Evolutionary conservation across 2,329 filamentous ascomycete genomes (phyloP).

Genomic region (Trichoderma guizhouense): DNA sequence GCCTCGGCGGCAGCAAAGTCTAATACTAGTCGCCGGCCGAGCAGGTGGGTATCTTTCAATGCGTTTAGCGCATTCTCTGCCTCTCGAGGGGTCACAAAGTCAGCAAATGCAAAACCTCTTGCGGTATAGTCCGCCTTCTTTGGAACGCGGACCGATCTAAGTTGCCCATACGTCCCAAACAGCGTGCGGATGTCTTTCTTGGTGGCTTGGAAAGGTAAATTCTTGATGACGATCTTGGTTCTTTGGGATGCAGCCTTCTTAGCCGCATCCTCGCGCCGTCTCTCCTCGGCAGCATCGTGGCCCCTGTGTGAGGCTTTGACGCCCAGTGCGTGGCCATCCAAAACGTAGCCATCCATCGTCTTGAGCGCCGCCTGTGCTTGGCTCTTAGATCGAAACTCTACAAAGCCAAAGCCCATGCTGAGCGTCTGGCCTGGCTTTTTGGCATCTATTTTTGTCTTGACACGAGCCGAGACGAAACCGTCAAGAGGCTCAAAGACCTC

Average conservation of each 20-base stretch:
- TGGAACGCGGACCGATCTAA: constrained; percentile 87
- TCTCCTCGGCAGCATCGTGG: constrained; percentile 81
- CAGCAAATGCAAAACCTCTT: constrained; percentile 93
- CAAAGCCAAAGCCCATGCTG: constrained; percentile 97
- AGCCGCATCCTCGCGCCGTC: constrained; percentile 74
- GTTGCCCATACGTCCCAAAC: constrained; percentile 85
- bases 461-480: constrained; percentile 82
- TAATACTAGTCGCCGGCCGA: constrained; percentile 83
- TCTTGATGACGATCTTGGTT: constrained; percentile 97
- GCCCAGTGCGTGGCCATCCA: constrained; percentile 83
- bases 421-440: constrained; percentile 84
- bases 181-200: constrained; percentile 88
- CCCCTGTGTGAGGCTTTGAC: constrained; percentile 87
- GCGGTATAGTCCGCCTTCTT: constrained; percentile 89
- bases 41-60: constrained; percentile 85
- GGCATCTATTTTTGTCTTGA: constrained; percentile 92
- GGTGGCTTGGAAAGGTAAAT: constrained; percentile 89
- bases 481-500: constrained; percentile 77
- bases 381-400: constrained; percentile 76
- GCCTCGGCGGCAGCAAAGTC: constrained; percentile 88
- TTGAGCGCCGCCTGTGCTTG: constrained; percentile 76
- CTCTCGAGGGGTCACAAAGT: constrained; percentile 89
- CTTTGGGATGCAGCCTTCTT: constrained; percentile 73
- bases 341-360: constrained; percentile 81
- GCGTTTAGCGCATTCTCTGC: constrained; percentile 88